These are phyloP conservation scores for Aspergillus bridgeri DNA, from an alignment of 495 filamentous ascomycete species.

Conservation along the genomic window DNA sequence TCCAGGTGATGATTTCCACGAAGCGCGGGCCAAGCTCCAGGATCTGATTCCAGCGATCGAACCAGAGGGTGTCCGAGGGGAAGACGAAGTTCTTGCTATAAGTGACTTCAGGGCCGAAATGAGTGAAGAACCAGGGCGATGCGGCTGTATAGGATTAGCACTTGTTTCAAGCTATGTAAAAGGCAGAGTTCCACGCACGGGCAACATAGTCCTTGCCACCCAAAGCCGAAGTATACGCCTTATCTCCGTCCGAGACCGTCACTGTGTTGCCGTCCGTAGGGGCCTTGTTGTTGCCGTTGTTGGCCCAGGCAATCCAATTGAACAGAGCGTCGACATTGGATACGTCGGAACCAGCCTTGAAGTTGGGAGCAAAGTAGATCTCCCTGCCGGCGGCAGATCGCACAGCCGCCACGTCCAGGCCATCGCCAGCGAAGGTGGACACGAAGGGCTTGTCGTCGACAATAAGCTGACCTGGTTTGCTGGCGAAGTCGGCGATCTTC, in stretches of 20 bases:
- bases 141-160: constrained; percentile 18
- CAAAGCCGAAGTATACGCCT: constrained; percentile 41
- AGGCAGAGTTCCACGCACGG: constrained; percentile 24
- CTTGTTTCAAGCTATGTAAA: background rate
- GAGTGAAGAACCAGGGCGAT: constrained; percentile 41
- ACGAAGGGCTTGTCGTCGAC: constrained; percentile 53
- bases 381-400: constrained; percentile 38
- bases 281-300: constrained; percentile 39
- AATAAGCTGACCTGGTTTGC: constrained; percentile 47
- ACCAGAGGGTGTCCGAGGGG: constrained; percentile 55
- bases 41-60: constrained; percentile 53
- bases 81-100: constrained; percentile 61
- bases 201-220: constrained; percentile 50
- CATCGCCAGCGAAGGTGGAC: constrained; percentile 50
- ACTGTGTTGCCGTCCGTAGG: constrained; percentile 35
- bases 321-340: constrained; percentile 44
- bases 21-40: constrained; percentile 45
- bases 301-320: constrained; percentile 58
- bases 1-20: constrained; percentile 64
- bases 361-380: constrained; percentile 54
- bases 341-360: constrained; percentile 34
- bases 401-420: constrained; percentile 41
- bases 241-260: constrained; percentile 43
- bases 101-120: constrained; percentile 44
- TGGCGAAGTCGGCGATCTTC: constrained; percentile 44